phyloP scores from a whole-genome alignment of 345 rosid species.

The Moricandia arvensis region DNA sequence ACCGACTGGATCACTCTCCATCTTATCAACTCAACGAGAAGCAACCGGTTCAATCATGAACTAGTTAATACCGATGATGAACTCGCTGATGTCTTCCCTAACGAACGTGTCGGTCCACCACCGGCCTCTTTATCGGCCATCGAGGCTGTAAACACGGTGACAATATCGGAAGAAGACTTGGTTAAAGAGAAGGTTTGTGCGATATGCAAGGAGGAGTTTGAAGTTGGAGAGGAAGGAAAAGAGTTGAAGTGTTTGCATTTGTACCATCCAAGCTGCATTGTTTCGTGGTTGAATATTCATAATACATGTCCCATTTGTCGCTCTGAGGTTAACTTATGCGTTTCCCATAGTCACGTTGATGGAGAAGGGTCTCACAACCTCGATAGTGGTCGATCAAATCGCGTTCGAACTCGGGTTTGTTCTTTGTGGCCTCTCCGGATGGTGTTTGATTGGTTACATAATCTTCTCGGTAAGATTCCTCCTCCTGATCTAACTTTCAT shows the following conservation, averaged over 20 bases:
- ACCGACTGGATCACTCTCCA: conserved; percentile 60
- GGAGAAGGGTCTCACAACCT: not conserved
- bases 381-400: conserved; percentile 10
- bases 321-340: conserved; percentile 28
- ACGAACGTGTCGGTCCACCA: conserved; percentile 48
- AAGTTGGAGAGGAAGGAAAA: conserved; percentile 48
- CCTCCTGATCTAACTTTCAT: conserved; percentile 22
- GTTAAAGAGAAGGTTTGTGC: conserved; percentile 50
- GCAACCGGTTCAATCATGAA: conserved; percentile 8
- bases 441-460: conserved; percentile 33
- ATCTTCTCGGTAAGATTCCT: conserved; percentile 20
- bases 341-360: not conserved
- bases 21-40: conserved; percentile 28
- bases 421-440: conserved; percentile 23
- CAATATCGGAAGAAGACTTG: conserved; percentile 38
- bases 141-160: conserved; percentile 50
- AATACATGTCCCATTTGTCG: conserved; percentile 83
- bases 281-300: conserved; percentile 68
- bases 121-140: conserved; percentile 47
- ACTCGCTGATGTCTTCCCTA: conserved; percentile 29
- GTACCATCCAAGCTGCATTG: conserved; percentile 66
- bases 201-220: conserved; percentile 72
- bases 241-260: conserved; percentile 70
- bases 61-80: conserved; percentile 18
- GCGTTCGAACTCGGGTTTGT: not conserved